These are phyloP conservation scores for Candida glucosophila DNA, from an alignment of 1,139 yeast species.

Conservation along the genomic window DNA sequence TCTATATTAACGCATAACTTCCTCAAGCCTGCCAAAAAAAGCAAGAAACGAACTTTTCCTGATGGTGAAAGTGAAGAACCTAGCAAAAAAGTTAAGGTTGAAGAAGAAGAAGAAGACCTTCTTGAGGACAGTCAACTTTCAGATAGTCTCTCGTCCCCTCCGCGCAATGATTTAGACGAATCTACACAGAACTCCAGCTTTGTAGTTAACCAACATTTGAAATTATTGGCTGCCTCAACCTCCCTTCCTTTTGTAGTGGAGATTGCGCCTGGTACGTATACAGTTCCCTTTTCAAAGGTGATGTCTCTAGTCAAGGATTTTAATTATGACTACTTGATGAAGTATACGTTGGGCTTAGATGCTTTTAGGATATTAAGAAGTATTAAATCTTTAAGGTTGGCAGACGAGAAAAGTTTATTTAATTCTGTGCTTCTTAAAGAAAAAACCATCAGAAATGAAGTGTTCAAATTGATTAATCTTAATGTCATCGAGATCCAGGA, in stretches of 20 bases:
- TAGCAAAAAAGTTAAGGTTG: constrained; percentile 36
- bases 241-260: constrained; percentile 39
- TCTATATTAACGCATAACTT: constrained; percentile 36
- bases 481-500: constrained; percentile 75
- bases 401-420: constrained; percentile 80
- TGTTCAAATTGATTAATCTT: constrained; percentile 46
- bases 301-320: constrained; percentile 39
- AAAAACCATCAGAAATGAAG: constrained; percentile 60
- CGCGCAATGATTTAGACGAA: constrained; percentile 11
- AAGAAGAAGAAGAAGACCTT: constrained; percentile 11
- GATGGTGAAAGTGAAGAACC: constrained; percentile 13
- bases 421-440: constrained; percentile 71
- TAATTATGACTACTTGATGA: constrained; percentile 54
- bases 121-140: neutral
- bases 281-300: constrained; percentile 35
- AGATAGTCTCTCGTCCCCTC: too few species aligned
- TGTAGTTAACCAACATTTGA: constrained; percentile 40
- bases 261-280: constrained; percentile 31
- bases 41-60: constrained; percentile 18
- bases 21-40: constrained; percentile 16
- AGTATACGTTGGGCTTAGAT: constrained; percentile 47
- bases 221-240: constrained; percentile 38
- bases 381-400: constrained; percentile 55
- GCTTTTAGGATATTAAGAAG: constrained; percentile 62
- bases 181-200: constrained; percentile 12